Conservation (phyloP, 352 stramenopile species). For the Phytophthora pinifolia region DNA sequence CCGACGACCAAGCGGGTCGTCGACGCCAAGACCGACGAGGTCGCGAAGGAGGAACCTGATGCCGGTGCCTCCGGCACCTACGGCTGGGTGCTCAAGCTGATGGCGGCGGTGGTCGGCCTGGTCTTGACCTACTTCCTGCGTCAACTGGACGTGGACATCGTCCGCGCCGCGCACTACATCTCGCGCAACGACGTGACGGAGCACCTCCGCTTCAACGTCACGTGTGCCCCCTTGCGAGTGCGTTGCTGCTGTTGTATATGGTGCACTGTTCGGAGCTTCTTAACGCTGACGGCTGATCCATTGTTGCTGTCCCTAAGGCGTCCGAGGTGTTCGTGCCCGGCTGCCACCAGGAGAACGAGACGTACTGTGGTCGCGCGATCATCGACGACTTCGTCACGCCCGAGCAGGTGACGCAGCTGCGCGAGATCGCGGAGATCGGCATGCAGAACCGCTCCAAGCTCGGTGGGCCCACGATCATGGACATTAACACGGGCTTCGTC, state of each 20-base stretch:
- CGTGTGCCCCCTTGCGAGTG: slow-evolving; percentile 52
- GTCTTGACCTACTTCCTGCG: slow-evolving; percentile 26
- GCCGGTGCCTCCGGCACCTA: slow-evolving; percentile 7
- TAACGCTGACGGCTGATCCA: background rate
- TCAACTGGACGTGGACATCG: slow-evolving; percentile 21
- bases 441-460: slow-evolving; percentile 74
- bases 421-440: slow-evolving; percentile 79
- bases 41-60: slow-evolving; percentile 1
- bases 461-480: slow-evolving; percentile 91
- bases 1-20: slow-evolving; percentile 16
- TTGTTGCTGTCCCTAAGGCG: slow-evolving; percentile 12
- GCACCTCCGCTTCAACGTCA: slow-evolving; percentile 57
- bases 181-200: slow-evolving; percentile 37
- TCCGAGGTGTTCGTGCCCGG: slow-evolving; percentile 55
- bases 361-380: slow-evolving; percentile 67
- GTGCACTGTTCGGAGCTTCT: background rate
- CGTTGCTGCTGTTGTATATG: slow-evolving; percentile 1
- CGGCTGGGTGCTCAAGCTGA: slow-evolving; percentile 34
- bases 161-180: slow-evolving; percentile 30
- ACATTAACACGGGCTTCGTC: slow-evolving; percentile 90
- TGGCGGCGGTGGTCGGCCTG: slow-evolving; percentile 16
- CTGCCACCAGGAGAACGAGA: slow-evolving; percentile 59
- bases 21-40: slow-evolving; percentile 9
- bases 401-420: slow-evolving; percentile 67
- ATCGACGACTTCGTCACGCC: slow-evolving; percentile 74